phyloP scores from a whole-genome alignment of 192 early-diverging fungal species.

The Coemansia sp. region DNA sequence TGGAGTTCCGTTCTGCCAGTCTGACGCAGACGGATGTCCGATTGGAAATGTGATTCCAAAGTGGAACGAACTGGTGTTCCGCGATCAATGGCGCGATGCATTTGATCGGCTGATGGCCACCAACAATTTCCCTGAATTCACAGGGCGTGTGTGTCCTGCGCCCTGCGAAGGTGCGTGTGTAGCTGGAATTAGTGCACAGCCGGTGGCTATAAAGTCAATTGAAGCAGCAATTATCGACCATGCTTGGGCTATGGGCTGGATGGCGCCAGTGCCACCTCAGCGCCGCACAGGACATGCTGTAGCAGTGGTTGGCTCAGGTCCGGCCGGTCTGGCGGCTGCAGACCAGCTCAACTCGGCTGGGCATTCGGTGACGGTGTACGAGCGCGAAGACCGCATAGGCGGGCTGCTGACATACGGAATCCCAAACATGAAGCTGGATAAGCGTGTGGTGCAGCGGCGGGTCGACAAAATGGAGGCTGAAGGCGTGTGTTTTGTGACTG shows the following conservation, averaged over 20 bases:
- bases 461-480: constrained; percentile 93
- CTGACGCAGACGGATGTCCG: constrained; percentile 89
- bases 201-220: constrained; percentile 96
- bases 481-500: constrained; percentile 86
- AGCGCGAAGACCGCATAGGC: constrained; percentile 94
- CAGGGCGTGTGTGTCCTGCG: constrained; percentile 97
- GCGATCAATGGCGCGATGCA: constrained; percentile 94
- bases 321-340: constrained; percentile 91
- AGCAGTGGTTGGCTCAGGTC: constrained; percentile 93
- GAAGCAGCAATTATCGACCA: constrained; percentile 98
- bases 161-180: constrained; percentile 97
- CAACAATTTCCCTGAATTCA: constrained; percentile 99
- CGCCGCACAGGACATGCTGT: constrained; percentile 79
- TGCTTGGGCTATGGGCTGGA: constrained; percentile 97
- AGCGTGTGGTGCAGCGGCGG: constrained; percentile 89
- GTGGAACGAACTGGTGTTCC: constrained; percentile 98
- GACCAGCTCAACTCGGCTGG: constrained; percentile 98
- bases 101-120: constrained; percentile 91
- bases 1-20: constrained; percentile 98
- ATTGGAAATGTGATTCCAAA: constrained; percentile 99
- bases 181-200: constrained; percentile 90
- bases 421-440: constrained; percentile 99
- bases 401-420: constrained; percentile 98
- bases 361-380: constrained; percentile 92
- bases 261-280: constrained; percentile 79